These are phyloP conservation scores for Ceratocystis colombiana DNA, from an alignment of 2,329 filamentous ascomycete genomes.

Conservation along the genomic window DNA sequence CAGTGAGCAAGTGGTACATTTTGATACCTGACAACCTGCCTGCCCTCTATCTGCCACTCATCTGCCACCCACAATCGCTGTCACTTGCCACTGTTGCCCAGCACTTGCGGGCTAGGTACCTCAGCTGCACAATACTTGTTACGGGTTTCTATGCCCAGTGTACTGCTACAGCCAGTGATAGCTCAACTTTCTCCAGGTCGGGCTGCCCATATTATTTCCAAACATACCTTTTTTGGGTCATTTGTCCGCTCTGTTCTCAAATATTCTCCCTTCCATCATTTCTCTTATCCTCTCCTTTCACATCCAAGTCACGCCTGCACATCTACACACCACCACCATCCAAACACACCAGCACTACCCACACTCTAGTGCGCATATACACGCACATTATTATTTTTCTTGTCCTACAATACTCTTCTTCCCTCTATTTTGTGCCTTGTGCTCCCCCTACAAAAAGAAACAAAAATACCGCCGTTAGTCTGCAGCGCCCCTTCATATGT, in stretches of 20 bases:
- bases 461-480: not conserved
- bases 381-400: not conserved
- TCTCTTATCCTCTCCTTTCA: not conserved
- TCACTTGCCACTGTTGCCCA: not conserved
- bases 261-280: not conserved
- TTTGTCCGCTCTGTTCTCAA: conserved; percentile 1
- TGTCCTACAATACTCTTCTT: not conserved
- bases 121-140: no score
- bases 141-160: no score
- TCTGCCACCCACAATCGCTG: not conserved
- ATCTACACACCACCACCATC: not conserved
- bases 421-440: not conserved
- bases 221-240: not conserved
- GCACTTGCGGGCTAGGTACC: no score
- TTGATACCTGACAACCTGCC: not conserved
- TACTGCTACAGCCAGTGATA: no score
- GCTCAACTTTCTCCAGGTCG: no score
- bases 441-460: not conserved
- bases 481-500: conserved; percentile 10
- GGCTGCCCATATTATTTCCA: no score
- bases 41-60: not conserved
- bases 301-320: not conserved
- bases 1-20: not conserved
- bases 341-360: not conserved
- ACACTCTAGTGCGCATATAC: not conserved